Evolutionary conservation across 2,329 filamentous ascomycete genomes (phyloP).

Genomic region (Colletotrichum ledebouriae): DNA sequence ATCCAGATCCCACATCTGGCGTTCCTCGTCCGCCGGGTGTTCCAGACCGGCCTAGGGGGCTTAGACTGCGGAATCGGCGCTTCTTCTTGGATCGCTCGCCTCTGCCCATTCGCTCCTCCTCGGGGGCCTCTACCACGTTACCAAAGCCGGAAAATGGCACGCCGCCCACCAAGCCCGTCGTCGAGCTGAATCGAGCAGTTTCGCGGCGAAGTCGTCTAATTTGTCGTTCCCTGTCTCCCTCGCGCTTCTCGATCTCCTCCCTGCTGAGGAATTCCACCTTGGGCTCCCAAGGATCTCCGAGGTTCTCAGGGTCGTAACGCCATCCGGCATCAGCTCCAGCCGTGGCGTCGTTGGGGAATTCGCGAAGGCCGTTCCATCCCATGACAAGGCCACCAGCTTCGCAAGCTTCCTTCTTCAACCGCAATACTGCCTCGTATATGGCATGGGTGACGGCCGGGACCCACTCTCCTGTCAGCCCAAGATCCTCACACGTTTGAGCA

Average conservation of each 20-base stretch:
- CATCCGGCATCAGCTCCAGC: conserved; percentile 88
- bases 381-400: conserved; percentile 90
- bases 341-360: conserved; percentile 90
- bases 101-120: conserved; percentile 88
- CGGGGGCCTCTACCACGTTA: conserved; percentile 61
- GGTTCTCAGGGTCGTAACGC: conserved; percentile 93
- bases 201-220: conserved; percentile 88
- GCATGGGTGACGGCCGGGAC: conserved; percentile 93
- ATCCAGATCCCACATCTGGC: conserved; percentile 78
- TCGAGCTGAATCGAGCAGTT: conserved; percentile 92
- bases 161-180: conserved; percentile 83
- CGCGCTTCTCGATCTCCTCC: conserved; percentile 97
- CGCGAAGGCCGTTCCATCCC: conserved; percentile 72
- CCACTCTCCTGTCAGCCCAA: conserved; percentile 93
- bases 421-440: conserved; percentile 94
- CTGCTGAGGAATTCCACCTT: conserved; percentile 87
- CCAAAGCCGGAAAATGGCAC: conserved; percentile 70
- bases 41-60: conserved; percentile 77
- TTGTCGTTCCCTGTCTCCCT: conserved; percentile 93
- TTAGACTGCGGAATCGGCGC: conserved; percentile 88
- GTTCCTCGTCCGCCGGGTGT: conserved; percentile 82
- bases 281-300: conserved; percentile 87
- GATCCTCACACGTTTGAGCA: conserved; percentile 90
- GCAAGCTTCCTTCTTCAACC: conserved; percentile 95
- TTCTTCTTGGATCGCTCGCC: conserved; percentile 97